Evolutionary conservation across 2,329 filamentous ascomycete genomes (phyloP).

Genomic region (Arachnomyces sp.): DNA sequence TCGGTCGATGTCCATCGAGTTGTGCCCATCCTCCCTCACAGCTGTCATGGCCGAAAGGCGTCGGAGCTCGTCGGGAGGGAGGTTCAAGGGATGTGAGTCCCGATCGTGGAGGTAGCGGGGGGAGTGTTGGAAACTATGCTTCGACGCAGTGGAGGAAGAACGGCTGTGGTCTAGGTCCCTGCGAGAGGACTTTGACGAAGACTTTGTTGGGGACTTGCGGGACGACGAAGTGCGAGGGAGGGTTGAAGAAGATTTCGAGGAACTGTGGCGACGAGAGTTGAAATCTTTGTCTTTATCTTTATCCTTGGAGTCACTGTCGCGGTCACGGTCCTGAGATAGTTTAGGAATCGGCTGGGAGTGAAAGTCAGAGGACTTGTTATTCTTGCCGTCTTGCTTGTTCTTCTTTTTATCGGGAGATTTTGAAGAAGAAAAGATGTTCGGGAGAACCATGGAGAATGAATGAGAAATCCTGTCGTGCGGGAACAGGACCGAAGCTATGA

Average conservation of each 20-base stretch:
- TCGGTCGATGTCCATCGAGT: constrained; percentile 69
- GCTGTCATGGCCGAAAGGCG: constrained; percentile 56
- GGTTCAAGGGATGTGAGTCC: constrained; percentile 79
- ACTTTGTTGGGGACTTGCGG: constrained; percentile 13
- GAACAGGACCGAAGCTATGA: constrained; percentile 26
- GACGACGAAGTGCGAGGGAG: constrained; percentile 3
- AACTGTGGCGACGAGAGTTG: constrained; percentile 2
- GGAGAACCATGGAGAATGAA: constrained; percentile 27
- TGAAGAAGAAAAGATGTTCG: constrained; percentile 29
- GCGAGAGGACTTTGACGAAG: constrained; percentile 12
- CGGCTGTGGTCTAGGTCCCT: constrained; percentile 18
- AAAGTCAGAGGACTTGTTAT: constrained; percentile 6
- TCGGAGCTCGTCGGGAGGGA: constrained; percentile 80
- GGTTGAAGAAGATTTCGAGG: constrained; percentile 14
- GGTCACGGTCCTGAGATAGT: constrained; percentile 1
- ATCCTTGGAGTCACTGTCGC: constrained; percentile 10
- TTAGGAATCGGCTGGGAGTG: constrained; percentile 7
- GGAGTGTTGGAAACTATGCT: constrained; percentile 25
- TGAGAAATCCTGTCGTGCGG: constrained; percentile 14
- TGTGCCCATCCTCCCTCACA: constrained; percentile 40
- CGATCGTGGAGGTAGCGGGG: constrained; percentile 30
- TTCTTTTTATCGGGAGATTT: constrained; percentile 19
- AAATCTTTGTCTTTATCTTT: constrained; percentile 17
- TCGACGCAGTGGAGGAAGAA: constrained; percentile 23
- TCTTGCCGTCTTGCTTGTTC: constrained; percentile 15